Evolutionary conservation across 192 early-diverging fungal species (phyloP), one percentile per base, ranked within the genome.

Genomic region (Coemansia sp.): DNA sequence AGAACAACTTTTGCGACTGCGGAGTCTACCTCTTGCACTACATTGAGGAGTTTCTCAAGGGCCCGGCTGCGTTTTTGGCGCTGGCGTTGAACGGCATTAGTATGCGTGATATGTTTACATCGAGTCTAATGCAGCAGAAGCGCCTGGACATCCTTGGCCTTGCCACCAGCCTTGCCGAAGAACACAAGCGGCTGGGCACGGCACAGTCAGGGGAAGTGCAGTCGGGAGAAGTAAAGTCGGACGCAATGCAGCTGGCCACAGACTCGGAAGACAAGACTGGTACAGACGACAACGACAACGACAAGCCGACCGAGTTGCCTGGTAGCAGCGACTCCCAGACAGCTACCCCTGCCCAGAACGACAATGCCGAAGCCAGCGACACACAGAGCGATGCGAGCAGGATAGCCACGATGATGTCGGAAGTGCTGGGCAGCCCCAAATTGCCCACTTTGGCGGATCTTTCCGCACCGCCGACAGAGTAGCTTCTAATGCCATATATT

Each of bases 21-120:
- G 94, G 94, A n/a, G 74, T 95, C 14, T 94, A 84, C 72, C 43
- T 95, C n/a, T 65, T 92, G 7, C 84, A 93, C 56, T 91, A 89
- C 58, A 82, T 91, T 4, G 89, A 94, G 50, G 58, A 77, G 29
- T 87, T 95, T 54, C 56, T 92, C 29, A 56, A 68, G 45, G 59
- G 72, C 44, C 87, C 87, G 3, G 53, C 47, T 2, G 42, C 27
- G 6, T 67, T 73, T 35, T 38, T 67, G 19, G 46, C 59, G 28
- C 29, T 69, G 23, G 69, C 56, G 0, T 29, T 79, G 14, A 58
- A 63, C 42, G 59, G 62, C 24, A 54, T 71, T n/a, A 62, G 42
- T 16, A 33, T 72, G 57, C 76, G 69, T 24, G 28, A 45, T 12
- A 69, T 70, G 69, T 79, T 79, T 38, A 51, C 62, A 16, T 42